These are phyloP conservation scores for Akanthomyces dipterigenus DNA, from an alignment of 2,329 filamentous ascomycete species.

Conservation along the genomic window DNA sequence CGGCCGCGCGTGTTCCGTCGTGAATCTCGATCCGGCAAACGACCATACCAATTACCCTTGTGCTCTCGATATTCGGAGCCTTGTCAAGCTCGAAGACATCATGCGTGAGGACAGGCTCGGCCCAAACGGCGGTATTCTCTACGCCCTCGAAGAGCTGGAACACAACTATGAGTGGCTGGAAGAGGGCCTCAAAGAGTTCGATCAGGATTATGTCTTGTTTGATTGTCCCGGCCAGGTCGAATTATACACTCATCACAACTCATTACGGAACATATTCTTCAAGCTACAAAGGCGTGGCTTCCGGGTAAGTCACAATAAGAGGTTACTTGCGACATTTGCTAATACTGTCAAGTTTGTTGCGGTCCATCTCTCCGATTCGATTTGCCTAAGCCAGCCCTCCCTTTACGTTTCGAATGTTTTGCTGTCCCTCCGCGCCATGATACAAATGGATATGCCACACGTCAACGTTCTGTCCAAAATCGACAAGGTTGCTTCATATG, in stretches of 20 bases:
- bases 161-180: slow-evolving; percentile 91
- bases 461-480: slow-evolving; percentile 97
- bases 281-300: slow-evolving; percentile 86
- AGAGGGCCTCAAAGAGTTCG: slow-evolving; percentile 68
- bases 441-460: slow-evolving; percentile 95
- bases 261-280: slow-evolving; percentile 85
- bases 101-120: slow-evolving; percentile 89
- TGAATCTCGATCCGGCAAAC: slow-evolving; percentile 96
- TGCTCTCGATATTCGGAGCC: slow-evolving; percentile 80
- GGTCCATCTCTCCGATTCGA: slow-evolving; percentile 88
- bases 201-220: slow-evolving; percentile 88
- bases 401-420: slow-evolving; percentile 93
- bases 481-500: slow-evolving; percentile 82
- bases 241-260: slow-evolving; percentile 91
- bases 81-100: slow-evolving; percentile 88
- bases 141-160: slow-evolving; percentile 91
- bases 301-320: slow-evolving; percentile 51
- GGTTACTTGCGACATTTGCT: slow-evolving; percentile 16
- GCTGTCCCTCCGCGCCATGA: slow-evolving; percentile 89
- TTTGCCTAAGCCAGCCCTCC: slow-evolving; percentile 86
- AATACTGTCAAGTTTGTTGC: slow-evolving; percentile 66
- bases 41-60: slow-evolving; percentile 84
- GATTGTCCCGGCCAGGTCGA: slow-evolving; percentile 97
- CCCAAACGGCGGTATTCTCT: slow-evolving; percentile 86
- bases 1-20: slow-evolving; percentile 86